Conservation (phyloP, 768 basidiomycete species). For the Polyporus arcularius region DNA sequence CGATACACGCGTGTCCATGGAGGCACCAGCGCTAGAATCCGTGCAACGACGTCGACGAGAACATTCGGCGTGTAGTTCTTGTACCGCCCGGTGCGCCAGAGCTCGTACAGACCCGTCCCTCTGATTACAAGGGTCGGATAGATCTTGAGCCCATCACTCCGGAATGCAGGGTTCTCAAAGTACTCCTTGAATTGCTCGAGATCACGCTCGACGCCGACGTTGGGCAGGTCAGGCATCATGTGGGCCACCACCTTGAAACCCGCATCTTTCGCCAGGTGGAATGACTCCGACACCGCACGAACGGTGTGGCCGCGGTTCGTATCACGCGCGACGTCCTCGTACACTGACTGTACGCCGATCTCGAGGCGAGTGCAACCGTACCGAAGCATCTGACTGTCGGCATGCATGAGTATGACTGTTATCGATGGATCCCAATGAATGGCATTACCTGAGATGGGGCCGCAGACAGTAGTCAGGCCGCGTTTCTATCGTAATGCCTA, state of each 20-base stretch:
- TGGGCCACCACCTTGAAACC: slow-evolving; percentile 99
- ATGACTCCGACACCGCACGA: slow-evolving; percentile 93
- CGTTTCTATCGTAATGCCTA: slow-evolving; percentile 99
- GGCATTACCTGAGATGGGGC: slow-evolving; percentile 82
- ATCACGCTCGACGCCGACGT: slow-evolving; percentile 96
- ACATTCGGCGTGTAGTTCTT: slow-evolving; percentile 99
- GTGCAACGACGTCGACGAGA: slow-evolving; percentile 93
- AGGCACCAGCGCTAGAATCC: slow-evolving; percentile 94
- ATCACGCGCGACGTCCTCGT: slow-evolving; percentile 98
- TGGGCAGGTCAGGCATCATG: slow-evolving; percentile 99
- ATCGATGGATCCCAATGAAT: not conserved
- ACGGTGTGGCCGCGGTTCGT: slow-evolving; percentile 99
- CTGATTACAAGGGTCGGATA: slow-evolving; percentile 98
- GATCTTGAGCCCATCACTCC: slow-evolving; percentile 96
- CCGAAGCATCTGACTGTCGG: slow-evolving; percentile 89
- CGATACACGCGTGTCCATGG: slow-evolving; percentile 99
- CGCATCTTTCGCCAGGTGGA: slow-evolving; percentile 97
- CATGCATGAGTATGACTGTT: slow-evolving; percentile 4
- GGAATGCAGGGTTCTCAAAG: slow-evolving; percentile 97
- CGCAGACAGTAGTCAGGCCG: slow-evolving; percentile 97
- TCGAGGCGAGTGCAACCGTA: slow-evolving; percentile 98
- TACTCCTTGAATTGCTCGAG: slow-evolving; percentile 99
- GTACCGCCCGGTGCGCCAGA: slow-evolving; percentile 96
- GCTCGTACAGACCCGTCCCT: slow-evolving; percentile 93
- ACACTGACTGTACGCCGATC: slow-evolving; percentile 98